Evolutionary conservation across 2,329 filamentous ascomycete genomes (phyloP).

Genomic region (Pseudogymnoascus sp.): DNA sequence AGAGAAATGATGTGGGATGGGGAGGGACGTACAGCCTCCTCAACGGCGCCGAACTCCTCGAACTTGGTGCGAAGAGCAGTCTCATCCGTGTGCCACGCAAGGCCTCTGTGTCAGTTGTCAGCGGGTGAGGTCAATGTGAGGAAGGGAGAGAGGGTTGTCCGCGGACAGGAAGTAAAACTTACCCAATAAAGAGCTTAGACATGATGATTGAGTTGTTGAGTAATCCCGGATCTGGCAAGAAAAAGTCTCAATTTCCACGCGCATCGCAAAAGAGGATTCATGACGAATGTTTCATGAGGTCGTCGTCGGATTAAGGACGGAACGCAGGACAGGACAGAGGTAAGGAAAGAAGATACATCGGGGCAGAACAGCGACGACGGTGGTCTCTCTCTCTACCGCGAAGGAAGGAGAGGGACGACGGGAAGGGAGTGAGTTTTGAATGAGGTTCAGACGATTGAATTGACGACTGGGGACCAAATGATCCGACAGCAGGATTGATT

Average conservation of each 20-base stretch:
- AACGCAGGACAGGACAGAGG: constrained; percentile 23
- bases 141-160: background rate
- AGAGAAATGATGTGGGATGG: background rate
- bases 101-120: constrained; percentile 53
- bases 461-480: constrained; percentile 9
- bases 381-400: background rate
- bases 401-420: background rate
- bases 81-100: constrained; percentile 98
- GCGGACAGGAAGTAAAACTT: constrained; percentile 32
- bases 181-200: constrained; percentile 96
- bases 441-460: constrained; percentile 8
- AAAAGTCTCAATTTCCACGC: constrained; percentile 32
- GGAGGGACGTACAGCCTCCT: constrained; percentile 76
- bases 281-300: constrained; percentile 21
- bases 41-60: constrained; percentile 79
- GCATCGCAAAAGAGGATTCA: constrained; percentile 28
- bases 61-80: constrained; percentile 80
- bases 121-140: background rate
- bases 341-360: constrained; percentile 30
- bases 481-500: constrained; percentile 7
- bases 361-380: constrained; percentile 18
- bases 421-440: constrained; percentile 9
- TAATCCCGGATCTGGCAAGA: constrained; percentile 23
- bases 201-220: constrained; percentile 43
- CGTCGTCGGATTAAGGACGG: constrained; percentile 14